These are phyloP conservation scores for Geopyxis carbonaria DNA, from an alignment of 495 filamentous ascomycete species.

Conservation along the genomic window DNA sequence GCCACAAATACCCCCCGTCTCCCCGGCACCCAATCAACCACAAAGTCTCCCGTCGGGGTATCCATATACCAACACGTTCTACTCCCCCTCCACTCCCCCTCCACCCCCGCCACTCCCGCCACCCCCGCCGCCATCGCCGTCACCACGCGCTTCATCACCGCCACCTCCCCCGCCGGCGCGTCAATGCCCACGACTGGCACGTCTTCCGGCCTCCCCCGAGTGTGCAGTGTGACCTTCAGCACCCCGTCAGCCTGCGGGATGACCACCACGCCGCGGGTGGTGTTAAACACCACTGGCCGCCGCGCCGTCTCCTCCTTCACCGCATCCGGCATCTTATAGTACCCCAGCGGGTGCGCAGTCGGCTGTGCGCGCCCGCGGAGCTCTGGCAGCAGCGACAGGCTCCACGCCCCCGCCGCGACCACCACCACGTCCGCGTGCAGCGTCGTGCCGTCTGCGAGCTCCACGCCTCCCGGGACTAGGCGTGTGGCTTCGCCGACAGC, in stretches of 20 bases:
- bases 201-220: no score
- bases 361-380: slow-evolving; percentile 56
- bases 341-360: slow-evolving; percentile 66
- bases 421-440: slow-evolving; percentile 56
- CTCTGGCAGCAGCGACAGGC: slow-evolving; percentile 48
- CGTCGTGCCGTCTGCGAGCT: slow-evolving; percentile 33
- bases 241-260: slow-evolving; percentile 30
- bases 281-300: slow-evolving; percentile 62
- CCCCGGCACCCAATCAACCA: slow-evolving; percentile 58
- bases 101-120: no score
- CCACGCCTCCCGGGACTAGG: slow-evolving; percentile 42
- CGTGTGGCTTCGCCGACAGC: no score
- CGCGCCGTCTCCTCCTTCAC: slow-evolving; percentile 45
- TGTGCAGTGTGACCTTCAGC: slow-evolving; percentile 70
- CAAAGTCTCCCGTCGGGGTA: slow-evolving; percentile 52
- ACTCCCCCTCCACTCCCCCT: slow-evolving; percentile 49
- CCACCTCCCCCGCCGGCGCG: no score
- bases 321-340: slow-evolving; percentile 48
- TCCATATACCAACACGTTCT: slow-evolving; percentile 68
- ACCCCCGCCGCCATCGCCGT: no score
- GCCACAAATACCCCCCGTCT: slow-evolving; percentile 56
- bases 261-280: slow-evolving; percentile 33
- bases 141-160: no score
- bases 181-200: no score
- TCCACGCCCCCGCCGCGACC: slow-evolving; percentile 78